Percentiles rank a stretch among this genome's conserved stretches.
These are phyloP conservation scores for Apiospora aurea DNA, from an alignment of 2,329 filamentous ascomycete genomes.

Conservation along the genomic window DNA sequence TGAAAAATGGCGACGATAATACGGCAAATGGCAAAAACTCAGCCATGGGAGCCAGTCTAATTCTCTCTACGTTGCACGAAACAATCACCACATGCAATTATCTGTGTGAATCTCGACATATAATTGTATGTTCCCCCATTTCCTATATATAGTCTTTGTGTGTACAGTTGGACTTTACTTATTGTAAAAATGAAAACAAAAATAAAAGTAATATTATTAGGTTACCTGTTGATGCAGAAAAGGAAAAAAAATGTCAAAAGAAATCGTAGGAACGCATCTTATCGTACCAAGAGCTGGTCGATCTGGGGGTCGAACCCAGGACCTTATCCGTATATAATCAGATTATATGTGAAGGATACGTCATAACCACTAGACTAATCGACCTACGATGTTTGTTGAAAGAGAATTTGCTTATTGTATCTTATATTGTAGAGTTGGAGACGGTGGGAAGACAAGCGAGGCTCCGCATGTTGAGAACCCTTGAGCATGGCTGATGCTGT, in stretches of 20 bases:
- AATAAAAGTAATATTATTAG: too few species aligned
- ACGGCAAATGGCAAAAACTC: neutral
- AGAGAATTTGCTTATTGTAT: neutral
- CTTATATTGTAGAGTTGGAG: too few species aligned
- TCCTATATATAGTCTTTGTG: too few species aligned
- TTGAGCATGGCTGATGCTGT: neutral
- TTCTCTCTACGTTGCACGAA: too few species aligned
- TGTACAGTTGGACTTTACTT: too few species aligned
- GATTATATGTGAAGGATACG: slow-evolving; percentile 26
- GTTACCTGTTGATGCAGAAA: neutral
- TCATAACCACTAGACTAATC: slow-evolving; percentile 27
- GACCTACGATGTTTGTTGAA: neutral
- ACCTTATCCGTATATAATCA: slow-evolving; percentile 17
- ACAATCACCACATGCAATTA: too few species aligned
- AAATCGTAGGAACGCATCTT: neutral
- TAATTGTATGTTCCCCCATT: too few species aligned
- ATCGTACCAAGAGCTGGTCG: neutral
- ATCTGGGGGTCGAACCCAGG: slow-evolving; percentile 25
- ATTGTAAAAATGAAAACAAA: too few species aligned
- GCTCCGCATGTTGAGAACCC: neutral
- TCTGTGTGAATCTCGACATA: too few species aligned
- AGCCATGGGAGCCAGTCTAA: too few species aligned
- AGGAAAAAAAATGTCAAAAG: neutral
- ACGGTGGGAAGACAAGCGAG: too few species aligned
- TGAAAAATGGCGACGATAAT: neutral